Conservation (phyloP, 345 rosid genomes). For the Capsella bursapastoris region DNA sequence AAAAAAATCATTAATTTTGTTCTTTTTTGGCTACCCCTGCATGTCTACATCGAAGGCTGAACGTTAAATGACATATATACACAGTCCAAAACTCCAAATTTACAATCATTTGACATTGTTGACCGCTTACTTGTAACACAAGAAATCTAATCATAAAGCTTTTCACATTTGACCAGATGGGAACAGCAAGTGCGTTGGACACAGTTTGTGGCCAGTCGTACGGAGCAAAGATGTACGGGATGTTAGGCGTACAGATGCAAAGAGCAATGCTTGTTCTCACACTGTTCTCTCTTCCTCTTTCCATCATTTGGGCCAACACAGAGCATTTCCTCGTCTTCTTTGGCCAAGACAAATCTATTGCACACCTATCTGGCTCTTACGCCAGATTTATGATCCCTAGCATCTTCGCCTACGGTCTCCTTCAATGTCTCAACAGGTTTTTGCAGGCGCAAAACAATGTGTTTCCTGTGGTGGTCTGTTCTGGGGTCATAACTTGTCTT, state of each 20-base stretch:
- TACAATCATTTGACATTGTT: neutral
- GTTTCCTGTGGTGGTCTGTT: constrained; percentile 47
- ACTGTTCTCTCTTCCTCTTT: constrained; percentile 55
- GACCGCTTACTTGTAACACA: constrained; percentile 17
- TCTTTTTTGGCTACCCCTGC: neutral
- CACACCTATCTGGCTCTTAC: constrained; percentile 40
- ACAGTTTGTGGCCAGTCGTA: constrained; percentile 73
- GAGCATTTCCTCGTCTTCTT: constrained; percentile 48
- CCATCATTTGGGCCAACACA: constrained; percentile 61
- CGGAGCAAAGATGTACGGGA: constrained; percentile 70
- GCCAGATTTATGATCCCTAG: constrained; percentile 67
- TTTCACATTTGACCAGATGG: constrained; percentile 46
- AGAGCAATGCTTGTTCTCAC: constrained; percentile 66
- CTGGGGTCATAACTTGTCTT: constrained; percentile 35
- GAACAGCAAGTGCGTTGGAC: constrained; percentile 75
- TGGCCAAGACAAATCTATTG: constrained; percentile 47
- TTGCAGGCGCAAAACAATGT: constrained; percentile 65
- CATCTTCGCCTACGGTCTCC: constrained; percentile 59
- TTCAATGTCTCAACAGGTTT: constrained; percentile 68
- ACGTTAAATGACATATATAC: neutral
- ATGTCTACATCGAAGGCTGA: neutral
- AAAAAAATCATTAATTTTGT: too few relatives aligned
- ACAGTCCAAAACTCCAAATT: constrained; percentile 20
- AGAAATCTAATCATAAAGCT: neutral
- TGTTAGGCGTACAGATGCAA: constrained; percentile 69